Percentiles rank a stretch among this genome's conserved stretches.
Conservation (phyloP, 768 basidiomycete species). For the Xerocomus spinulosus region DNA sequence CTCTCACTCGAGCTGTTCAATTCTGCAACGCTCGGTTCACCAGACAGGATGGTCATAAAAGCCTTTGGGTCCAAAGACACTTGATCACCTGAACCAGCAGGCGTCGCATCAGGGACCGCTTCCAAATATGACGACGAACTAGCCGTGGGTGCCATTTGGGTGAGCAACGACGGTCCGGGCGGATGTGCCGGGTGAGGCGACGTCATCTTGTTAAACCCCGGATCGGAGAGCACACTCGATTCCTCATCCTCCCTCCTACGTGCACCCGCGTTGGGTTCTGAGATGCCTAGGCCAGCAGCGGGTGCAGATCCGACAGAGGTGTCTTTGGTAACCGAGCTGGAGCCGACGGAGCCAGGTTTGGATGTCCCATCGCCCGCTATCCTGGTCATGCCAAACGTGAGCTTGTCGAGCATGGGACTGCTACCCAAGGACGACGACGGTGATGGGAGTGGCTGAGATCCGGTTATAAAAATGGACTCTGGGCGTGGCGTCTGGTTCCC, state of each 20-base stretch:
- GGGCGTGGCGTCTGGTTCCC: conserved; percentile 93
- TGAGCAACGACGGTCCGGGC: conserved; percentile 65
- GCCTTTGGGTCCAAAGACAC: conserved; percentile 18
- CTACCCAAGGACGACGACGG: conserved; percentile 68
- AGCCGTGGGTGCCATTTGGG: conserved; percentile 55
- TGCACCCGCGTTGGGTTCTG: conserved; percentile 12
- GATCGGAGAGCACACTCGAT: conserved; percentile 44
- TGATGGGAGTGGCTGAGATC: conserved; percentile 88
- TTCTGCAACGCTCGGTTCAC: conserved; percentile 27
- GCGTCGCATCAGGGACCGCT: conserved; percentile 18
- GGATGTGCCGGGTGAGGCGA: conserved; percentile 34
- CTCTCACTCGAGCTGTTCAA: conserved; percentile 33
- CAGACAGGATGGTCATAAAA: conserved; percentile 26
- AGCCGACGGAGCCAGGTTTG: conserved; percentile 32
- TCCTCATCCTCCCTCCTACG: conserved; percentile 34
- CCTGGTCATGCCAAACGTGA: conserved; percentile 89
- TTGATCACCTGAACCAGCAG: conserved; percentile 21
- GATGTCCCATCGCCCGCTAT: conserved; percentile 53
- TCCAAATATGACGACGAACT: conserved; percentile 25
- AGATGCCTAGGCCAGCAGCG: conserved; percentile 1
- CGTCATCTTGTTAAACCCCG: conserved; percentile 37
- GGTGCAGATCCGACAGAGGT: conserved; percentile 15
- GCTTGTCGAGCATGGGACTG: conserved; percentile 78
- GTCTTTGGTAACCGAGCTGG: conserved; percentile 22
- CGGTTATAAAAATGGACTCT: conserved; percentile 82